Evolutionary conservation across 2,329 filamentous ascomycete species (phyloP), one percentile per base, ranked within the genome.

Genomic region (Calonectria montana): DNA sequence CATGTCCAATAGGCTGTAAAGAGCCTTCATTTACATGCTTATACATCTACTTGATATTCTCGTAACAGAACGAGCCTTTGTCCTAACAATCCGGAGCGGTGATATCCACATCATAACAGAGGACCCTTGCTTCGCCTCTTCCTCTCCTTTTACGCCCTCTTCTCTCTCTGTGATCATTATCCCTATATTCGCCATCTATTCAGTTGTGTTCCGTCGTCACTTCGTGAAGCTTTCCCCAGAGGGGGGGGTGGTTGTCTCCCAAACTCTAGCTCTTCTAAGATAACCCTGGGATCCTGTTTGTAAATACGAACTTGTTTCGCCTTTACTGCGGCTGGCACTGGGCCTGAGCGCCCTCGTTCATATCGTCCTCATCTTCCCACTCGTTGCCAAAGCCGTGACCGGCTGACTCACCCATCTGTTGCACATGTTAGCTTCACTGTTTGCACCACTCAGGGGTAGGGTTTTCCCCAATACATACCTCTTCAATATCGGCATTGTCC

Each of bases 401-500:
- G 67, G 90, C 92, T 3, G 92, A 92, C 64, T 91, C 92, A 61
- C 94, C 94, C 87, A 95, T 95, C 86, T 93, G 70, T 35, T 18
- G 39, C 10, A 50, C 65, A 55, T 37, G 62, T 78, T 70, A 78
- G 77, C 65, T 59, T 37, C n/a, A 18, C 43, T 3, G 25, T 21
- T 21, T 18, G 31, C 62, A 39, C 12, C 13, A 15, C 41, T 71
- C 41, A 77, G 73, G 37, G 23, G 21, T 43, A 7, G 23, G 35
- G 2, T 67, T 27, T 64, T 18, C 47, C 18, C 10, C 41, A 25
- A 41, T 59, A 43, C 88, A 84, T 83, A 93, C 91, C 80, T 95
- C 91, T 64, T 98, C 94, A 77, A 98, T 90, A 78, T 95, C 92
- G 4, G 91, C 94, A 75, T 96, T 91, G n/a, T 91, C 90, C 73